These are phyloP conservation scores for Triticum monococcum DNA, from an alignment of 176 grass and related monocot species.

Conservation along the genomic window DNA sequence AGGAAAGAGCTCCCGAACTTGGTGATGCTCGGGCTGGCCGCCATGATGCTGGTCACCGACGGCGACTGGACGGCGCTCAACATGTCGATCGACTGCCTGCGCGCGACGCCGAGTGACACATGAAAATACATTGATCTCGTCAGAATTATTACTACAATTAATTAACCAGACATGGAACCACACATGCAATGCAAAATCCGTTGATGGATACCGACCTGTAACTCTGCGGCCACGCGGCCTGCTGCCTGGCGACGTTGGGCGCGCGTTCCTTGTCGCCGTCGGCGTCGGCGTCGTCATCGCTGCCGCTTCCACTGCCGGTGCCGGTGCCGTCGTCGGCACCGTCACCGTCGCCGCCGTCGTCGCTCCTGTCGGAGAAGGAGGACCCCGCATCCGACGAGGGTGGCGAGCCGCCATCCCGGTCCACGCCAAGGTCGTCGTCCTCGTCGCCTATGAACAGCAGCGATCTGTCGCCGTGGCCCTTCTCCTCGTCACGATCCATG, in stretches of 20 bases:
- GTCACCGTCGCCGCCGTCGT: background rate
- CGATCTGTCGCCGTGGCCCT: constrained; percentile 47
- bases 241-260: background rate
- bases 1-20: constrained; percentile 33
- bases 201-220: constrained; percentile 43
- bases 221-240: constrained; percentile 59
- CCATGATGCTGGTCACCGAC: constrained; percentile 41
- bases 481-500: constrained; percentile 64
- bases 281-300: background rate
- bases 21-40: constrained; percentile 50
- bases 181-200: background rate
- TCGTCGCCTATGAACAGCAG: constrained; percentile 66
- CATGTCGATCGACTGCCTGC: constrained; percentile 73
- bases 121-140: background rate
- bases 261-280: background rate
- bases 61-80: constrained; percentile 56
- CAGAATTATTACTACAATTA: background rate
- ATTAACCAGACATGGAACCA: background rate
- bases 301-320: background rate
- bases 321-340: background rate
- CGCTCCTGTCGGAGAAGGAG: constrained; percentile 35
- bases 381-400: constrained; percentile 22
- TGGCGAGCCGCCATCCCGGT: constrained; percentile 34
- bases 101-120: background rate
- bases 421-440: constrained; percentile 39